A percentile compares a stretch with the other conserved stretches of the same genome.
Evolutionary conservation across 176 grass and related monocot species (phyloP).

Genomic region (Zea luxurians): DNA sequence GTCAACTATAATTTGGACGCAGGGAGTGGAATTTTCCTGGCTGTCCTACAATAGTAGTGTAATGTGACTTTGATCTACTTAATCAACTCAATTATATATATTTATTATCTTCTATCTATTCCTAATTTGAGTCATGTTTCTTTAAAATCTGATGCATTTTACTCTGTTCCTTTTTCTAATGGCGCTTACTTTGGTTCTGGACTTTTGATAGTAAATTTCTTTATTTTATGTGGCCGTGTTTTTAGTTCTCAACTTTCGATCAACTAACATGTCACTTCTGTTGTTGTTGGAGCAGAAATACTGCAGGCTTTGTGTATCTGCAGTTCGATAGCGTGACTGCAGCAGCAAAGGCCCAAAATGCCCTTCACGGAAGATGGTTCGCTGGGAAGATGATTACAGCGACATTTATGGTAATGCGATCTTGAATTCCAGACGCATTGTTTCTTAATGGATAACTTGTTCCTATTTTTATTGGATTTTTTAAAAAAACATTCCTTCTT

Average conservation of each 20-base stretch:
- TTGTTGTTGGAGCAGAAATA: slow-evolving; percentile 61
- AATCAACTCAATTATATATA: not conserved
- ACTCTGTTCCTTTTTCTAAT: not conserved
- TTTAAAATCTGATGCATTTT: not conserved
- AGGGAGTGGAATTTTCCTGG: not conserved
- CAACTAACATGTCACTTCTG: not conserved
- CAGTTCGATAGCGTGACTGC: slow-evolving; percentile 61
- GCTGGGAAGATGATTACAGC: slow-evolving; percentile 98
- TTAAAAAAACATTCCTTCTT: not conserved
- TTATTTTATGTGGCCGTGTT: not conserved
- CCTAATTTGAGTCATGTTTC: not conserved
- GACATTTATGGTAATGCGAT: slow-evolving; percentile 68
- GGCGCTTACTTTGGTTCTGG: not conserved
- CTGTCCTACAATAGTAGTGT: not conserved
- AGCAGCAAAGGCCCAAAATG: slow-evolving; percentile 62
- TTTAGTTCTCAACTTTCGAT: not conserved
- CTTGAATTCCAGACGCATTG: not conserved
- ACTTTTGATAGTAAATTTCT: too few relatives aligned
- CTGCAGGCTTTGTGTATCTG: slow-evolving; percentile 80
- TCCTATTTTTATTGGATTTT: not conserved
- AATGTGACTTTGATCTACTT: not conserved
- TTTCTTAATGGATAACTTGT: not conserved
- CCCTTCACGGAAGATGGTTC: slow-evolving; percentile 94
- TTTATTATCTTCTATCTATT: not conserved
- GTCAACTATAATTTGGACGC: not conserved